These are phyloP conservation scores for Linderniella brevidens DNA, from an alignment of 257 asterid genomes.

Conservation along the genomic window DNA sequence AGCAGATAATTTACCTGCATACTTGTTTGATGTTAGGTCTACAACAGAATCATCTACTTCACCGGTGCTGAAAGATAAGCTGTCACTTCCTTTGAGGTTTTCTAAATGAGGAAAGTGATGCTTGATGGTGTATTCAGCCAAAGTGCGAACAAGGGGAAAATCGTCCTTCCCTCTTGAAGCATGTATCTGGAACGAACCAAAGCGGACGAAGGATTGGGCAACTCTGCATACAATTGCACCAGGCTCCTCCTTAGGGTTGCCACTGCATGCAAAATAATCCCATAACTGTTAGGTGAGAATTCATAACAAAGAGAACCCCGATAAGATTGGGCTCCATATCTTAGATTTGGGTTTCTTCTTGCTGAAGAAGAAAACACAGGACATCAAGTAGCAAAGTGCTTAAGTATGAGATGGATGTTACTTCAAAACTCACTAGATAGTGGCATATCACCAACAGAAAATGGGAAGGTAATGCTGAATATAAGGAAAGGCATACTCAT, in stretches of 20 bases:
- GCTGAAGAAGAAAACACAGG: no score
- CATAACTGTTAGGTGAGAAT: no score
- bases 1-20: constrained; percentile 43
- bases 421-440: no score
- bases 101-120: constrained; percentile 83
- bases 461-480: background rate
- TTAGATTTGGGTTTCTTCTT: no score
- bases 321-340: no score
- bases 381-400: no score
- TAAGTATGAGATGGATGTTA: no score
- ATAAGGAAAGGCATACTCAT: constrained; percentile 43
- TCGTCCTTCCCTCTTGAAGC: constrained; percentile 75
- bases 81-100: constrained; percentile 61
- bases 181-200: constrained; percentile 93
- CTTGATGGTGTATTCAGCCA: constrained; percentile 77
- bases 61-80: constrained; percentile 72
- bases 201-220: constrained; percentile 81
- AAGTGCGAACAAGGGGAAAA: constrained; percentile 51
- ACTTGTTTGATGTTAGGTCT: constrained; percentile 92
- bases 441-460: no score
- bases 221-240: constrained; percentile 97
- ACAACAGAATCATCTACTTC: constrained; percentile 70
- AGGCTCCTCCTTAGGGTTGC: constrained; percentile 92
- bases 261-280: constrained; percentile 36
- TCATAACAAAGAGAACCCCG: no score